A percentile compares a stretch with the other conserved stretches of the same genome.
Conservation (phyloP, 805 yeast genomes). For the Ogataea kodamae region DNA sequence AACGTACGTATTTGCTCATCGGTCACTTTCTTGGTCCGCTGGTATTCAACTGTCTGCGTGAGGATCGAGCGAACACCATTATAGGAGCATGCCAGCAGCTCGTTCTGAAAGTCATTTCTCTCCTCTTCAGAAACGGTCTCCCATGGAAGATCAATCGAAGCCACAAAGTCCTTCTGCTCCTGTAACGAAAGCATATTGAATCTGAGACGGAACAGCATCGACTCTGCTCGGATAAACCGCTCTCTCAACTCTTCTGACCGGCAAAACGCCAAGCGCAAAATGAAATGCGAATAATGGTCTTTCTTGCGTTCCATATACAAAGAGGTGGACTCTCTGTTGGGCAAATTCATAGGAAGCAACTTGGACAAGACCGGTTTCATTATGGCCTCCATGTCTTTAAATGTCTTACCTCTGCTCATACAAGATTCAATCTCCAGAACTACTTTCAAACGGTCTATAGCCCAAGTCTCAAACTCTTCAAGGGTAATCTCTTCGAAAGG, state of each 20-base stretch:
- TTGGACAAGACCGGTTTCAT: conserved; percentile 65
- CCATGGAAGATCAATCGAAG: conserved; percentile 66
- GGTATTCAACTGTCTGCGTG: conserved; percentile 30
- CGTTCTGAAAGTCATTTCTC: conserved; percentile 43
- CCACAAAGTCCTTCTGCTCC: conserved; percentile 73
- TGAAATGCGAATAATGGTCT: conserved; percentile 90
- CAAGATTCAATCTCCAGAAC: conserved; percentile 82
- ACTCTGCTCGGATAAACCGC: conserved; percentile 76
- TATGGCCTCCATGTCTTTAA: conserved; percentile 61
- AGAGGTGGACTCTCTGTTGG: conserved; percentile 38
- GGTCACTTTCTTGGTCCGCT: conserved; percentile 33
- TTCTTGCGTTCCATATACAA: conserved; percentile 64
- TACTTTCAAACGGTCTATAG: conserved; percentile 82
- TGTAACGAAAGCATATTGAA: conserved; percentile 56
- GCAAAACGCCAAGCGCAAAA: conserved; percentile 84
- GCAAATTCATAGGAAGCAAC: conserved; percentile 58
- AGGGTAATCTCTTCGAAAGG: conserved; percentile 84
- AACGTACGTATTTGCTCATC: conserved; percentile 53
- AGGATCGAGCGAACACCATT: conserved; percentile 38
- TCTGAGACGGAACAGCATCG: conserved; percentile 68
- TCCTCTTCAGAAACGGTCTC: conserved; percentile 63
- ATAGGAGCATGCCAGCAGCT: conserved; percentile 55
- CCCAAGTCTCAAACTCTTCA: conserved; percentile 94
- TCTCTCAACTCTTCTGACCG: conserved; percentile 78
- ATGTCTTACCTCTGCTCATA: conserved; percentile 55